Conservation (phyloP, 2,329 filamentous ascomycete genomes). For the Teratosphaeria epicoccoides region DNA sequence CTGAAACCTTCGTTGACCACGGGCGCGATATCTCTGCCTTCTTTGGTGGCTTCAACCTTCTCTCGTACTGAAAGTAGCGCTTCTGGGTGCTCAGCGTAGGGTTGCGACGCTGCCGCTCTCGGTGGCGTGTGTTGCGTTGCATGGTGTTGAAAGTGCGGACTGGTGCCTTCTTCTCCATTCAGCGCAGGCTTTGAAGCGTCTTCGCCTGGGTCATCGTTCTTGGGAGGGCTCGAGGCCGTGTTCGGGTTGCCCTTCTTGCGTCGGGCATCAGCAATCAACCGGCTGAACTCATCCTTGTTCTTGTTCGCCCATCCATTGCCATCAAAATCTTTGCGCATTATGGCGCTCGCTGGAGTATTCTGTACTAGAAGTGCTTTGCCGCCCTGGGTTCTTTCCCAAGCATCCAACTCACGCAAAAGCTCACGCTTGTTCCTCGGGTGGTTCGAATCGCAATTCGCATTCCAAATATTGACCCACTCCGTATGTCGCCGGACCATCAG, state of each 20-base stretch:
- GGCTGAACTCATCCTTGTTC: constrained; percentile 65
- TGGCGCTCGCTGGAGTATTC: constrained; percentile 21
- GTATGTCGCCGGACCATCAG: constrained; percentile 71
- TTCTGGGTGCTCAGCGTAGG: constrained; percentile 18
- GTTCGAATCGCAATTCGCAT: constrained; percentile 86
- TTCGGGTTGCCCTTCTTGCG: constrained; percentile 35
- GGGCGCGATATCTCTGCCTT: constrained; percentile 10
- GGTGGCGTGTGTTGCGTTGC: not conserved
- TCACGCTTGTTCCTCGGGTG: constrained; percentile 59
- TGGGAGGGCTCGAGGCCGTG: constrained; percentile 6
- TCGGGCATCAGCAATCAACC: constrained; percentile 67
- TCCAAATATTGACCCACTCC: constrained; percentile 94
- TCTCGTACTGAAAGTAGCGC: constrained; percentile 15
- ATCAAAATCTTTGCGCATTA: constrained; percentile 87
- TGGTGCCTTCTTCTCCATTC: constrained; percentile 2
- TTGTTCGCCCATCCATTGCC: constrained; percentile 61
- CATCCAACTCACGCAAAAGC: constrained; percentile 65
- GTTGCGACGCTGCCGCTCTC: not conserved
- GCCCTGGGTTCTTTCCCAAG: constrained; percentile 79
- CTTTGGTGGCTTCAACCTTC: constrained; percentile 17
- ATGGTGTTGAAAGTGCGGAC: constrained; percentile 5
- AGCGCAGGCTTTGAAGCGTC: constrained; percentile 1
- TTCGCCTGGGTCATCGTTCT: constrained; percentile 7
- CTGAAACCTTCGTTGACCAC: constrained; percentile 14
- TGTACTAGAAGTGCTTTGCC: constrained; percentile 39